These are phyloP conservation scores for Discostella stelligera DNA, from an alignment of 352 stramenopile genomes.

Conservation along the genomic window DNA sequence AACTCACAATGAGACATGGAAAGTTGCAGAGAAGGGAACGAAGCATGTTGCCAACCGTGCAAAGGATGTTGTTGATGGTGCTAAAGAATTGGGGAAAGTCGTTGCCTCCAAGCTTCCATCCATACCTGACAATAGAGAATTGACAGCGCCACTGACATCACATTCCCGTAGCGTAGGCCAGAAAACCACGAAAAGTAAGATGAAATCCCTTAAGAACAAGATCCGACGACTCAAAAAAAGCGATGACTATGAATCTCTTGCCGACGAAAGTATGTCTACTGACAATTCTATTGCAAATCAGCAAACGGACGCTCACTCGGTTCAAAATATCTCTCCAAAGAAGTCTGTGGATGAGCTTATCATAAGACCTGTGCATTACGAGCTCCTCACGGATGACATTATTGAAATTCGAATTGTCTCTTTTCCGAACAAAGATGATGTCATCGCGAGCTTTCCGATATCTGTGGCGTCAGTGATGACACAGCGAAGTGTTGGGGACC, in stretches of 20 bases:
- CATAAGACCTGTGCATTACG: slow-evolving; percentile 39
- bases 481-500: slow-evolving; percentile 41
- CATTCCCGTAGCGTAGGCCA: not conserved
- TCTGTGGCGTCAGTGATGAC: slow-evolving; percentile 51
- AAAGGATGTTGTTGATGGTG: not conserved
- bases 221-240: slow-evolving; percentile 4
- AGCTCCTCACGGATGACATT: slow-evolving; percentile 49
- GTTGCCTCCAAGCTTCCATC: not conserved
- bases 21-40: slow-evolving; percentile 24
- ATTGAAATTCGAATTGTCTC: slow-evolving; percentile 54
- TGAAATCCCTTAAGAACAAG: slow-evolving; percentile 21
- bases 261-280: slow-evolving; percentile 16
- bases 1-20: slow-evolving; percentile 11
- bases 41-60: not conserved
- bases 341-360: not conserved
- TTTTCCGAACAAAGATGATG: slow-evolving; percentile 48
- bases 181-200: slow-evolving; percentile 24
- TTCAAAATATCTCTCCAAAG: not conserved
- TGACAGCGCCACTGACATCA: slow-evolving; percentile 3
- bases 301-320: not conserved
- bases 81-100: not conserved
- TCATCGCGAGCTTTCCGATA: slow-evolving; percentile 56
- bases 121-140: slow-evolving; percentile 13
- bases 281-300: slow-evolving; percentile 12
- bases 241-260: slow-evolving; percentile 17